A percentile compares a stretch with the other conserved stretches of the same genome.
These are phyloP conservation scores for Paraphoma sp. DNA, from an alignment of 2,329 filamentous ascomycete genomes.

Conservation along the genomic window DNA sequence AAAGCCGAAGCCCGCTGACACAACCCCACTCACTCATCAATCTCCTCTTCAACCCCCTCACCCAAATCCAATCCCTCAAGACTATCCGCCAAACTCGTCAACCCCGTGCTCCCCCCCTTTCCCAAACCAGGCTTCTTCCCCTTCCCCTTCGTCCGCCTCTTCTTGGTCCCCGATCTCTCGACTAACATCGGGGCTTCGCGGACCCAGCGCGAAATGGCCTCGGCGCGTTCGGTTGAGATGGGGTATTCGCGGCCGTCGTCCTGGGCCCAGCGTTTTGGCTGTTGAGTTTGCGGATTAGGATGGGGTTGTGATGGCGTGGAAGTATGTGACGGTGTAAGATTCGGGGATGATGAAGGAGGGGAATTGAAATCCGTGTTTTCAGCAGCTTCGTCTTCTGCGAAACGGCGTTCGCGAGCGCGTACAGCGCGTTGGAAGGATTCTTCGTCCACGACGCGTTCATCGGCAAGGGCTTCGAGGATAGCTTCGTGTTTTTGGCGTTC, in stretches of 20 bases:
- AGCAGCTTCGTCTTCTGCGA: conserved; percentile 62
- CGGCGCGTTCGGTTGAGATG: conserved; percentile 72
- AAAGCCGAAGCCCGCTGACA: too few relatives aligned
- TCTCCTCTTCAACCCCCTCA: conserved; percentile 9
- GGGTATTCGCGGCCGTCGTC: conserved; percentile 73
- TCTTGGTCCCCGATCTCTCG: conserved; percentile 44
- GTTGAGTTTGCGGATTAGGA: neutral
- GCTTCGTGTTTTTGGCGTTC: conserved; percentile 69
- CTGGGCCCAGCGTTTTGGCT: conserved; percentile 65
- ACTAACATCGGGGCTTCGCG: conserved; percentile 53
- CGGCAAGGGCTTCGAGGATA: conserved; percentile 70
- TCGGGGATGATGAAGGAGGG: neutral
- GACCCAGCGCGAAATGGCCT: conserved; percentile 74
- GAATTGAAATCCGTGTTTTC: conserved; percentile 11
- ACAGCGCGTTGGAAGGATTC: conserved; percentile 70
- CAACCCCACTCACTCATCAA: neutral
- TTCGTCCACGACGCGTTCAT: conserved; percentile 73
- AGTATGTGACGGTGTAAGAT: neutral
- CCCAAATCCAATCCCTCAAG: conserved; percentile 24
- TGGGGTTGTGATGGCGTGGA: neutral
- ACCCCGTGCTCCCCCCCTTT: conserved; percentile 2
- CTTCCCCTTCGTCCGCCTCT: conserved; percentile 39
- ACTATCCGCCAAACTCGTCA: conserved; percentile 23
- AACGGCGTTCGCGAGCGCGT: conserved; percentile 63
- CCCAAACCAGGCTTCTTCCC: conserved; percentile 5